Percentiles rank a stretch among this genome's conserved stretches.
These are phyloP conservation scores for Trebouxiophyceae sp. DNA, from an alignment of 163 green algal species.

Conservation along the genomic window DNA sequence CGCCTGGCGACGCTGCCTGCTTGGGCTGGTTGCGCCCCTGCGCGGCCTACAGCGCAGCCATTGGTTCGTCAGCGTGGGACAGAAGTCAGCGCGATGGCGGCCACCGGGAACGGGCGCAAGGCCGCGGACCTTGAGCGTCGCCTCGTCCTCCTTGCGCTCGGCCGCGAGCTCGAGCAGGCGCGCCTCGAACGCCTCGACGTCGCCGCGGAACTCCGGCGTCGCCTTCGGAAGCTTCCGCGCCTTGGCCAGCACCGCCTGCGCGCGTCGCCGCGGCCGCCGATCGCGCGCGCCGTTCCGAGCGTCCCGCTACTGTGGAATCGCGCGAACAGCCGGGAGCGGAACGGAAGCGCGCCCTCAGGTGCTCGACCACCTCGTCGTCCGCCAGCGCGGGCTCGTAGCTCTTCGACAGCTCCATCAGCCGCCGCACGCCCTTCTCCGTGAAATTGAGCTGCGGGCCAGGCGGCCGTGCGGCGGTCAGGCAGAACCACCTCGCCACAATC, in stretches of 20 bases:
- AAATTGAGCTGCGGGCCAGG: slow-evolving; percentile 40
- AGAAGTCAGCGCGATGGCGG: too few species aligned
- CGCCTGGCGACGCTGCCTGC: too few species aligned
- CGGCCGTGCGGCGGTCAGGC: too few species aligned
- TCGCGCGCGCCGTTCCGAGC: neutral
- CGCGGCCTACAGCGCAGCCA: too few species aligned
- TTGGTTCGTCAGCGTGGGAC: too few species aligned
- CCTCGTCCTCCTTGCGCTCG: slow-evolving; percentile 2
- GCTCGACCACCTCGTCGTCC: slow-evolving; percentile 52
- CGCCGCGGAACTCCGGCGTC: slow-evolving; percentile 10
- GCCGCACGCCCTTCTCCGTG: slow-evolving; percentile 77
- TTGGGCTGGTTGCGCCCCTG: too few species aligned
- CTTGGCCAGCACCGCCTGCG: slow-evolving; percentile 16
- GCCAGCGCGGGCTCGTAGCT: slow-evolving; percentile 72
- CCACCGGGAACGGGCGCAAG: too few species aligned
- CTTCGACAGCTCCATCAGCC: slow-evolving; percentile 61
- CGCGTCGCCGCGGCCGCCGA: neutral
- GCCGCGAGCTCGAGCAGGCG: slow-evolving; percentile 3
- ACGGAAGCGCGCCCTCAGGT: slow-evolving; percentile 15
- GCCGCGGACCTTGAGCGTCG: neutral
- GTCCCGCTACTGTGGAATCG: neutral
- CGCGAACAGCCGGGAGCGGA: neutral
- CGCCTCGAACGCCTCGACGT: slow-evolving; percentile 21
- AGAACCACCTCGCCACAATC: too few species aligned
- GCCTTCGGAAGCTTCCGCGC: slow-evolving; percentile 21